Percentiles rank a stretch among this genome's conserved stretches.
Conservation (phyloP, 768 basidiomycete species). For the Pleurotus tuber-regium region DNA sequence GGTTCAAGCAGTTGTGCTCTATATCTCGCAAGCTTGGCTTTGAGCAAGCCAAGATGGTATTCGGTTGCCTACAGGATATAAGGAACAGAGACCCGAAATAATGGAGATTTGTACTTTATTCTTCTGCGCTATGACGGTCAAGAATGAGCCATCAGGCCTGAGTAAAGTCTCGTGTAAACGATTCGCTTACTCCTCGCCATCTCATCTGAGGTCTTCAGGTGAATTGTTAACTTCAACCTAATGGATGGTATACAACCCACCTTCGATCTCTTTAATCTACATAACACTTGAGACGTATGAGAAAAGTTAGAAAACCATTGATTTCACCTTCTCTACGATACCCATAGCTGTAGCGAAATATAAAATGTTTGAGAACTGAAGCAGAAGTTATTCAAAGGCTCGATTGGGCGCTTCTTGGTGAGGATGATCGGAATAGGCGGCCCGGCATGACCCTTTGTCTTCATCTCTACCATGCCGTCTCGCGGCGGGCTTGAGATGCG, state of each 20-base stretch:
- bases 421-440: not conserved
- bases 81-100: conserved; percentile 9
- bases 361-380: not conserved
- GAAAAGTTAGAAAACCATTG: too few relatives aligned
- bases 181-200: conserved; percentile 86
- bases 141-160: not conserved
- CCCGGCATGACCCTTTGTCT: not conserved
- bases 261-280: conserved; percentile 95
- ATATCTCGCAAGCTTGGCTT: conserved; percentile 93
- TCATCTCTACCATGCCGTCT: not conserved
- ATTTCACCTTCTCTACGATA: conserved; percentile 83
- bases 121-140: conserved; percentile 70
- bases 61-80: conserved; percentile 72
- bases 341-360: conserved; percentile 59
- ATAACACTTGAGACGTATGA: too few relatives aligned
- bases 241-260: conserved; percentile 42
- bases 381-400: not conserved
- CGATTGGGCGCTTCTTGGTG: not conserved
- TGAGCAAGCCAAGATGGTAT: conserved; percentile 90
- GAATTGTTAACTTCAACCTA: not conserved
- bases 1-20: conserved; percentile 95
- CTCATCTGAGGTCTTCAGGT: conserved; percentile 60
- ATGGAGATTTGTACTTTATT: conserved; percentile 66
- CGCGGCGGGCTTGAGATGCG: conserved; percentile 31
- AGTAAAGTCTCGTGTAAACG: not conserved